phyloP scores from a whole-genome alignment of 2,329 filamentous ascomycete species.

The Phaeomoniella chlamydospora region DNA sequence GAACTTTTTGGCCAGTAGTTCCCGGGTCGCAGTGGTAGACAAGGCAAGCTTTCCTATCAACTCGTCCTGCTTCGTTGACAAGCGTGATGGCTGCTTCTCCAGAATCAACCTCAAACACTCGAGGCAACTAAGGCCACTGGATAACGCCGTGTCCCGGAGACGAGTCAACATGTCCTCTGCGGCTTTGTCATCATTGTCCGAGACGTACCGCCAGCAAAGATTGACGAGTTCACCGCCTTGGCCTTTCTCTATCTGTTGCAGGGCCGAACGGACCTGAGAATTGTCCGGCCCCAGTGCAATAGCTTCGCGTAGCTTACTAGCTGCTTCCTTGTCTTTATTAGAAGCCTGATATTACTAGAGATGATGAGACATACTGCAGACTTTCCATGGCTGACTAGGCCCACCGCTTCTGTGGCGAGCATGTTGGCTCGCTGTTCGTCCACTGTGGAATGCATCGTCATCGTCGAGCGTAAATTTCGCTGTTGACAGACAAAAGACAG shows the following conservation, averaged over 20 bases:
- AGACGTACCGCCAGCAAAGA: constrained; percentile 25
- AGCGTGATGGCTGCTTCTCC: constrained; percentile 16
- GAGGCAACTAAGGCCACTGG: constrained; percentile 7
- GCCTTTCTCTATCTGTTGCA: constrained; percentile 26
- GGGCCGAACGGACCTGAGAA: constrained; percentile 27
- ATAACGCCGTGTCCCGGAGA: background rate
- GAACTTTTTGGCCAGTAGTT: constrained; percentile 26
- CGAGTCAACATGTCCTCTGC: constrained; percentile 21
- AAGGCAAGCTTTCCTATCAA: constrained; percentile 30
- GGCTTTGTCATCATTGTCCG: constrained; percentile 22
- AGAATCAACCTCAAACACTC: constrained; percentile 28
- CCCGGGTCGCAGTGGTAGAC: constrained; percentile 25
- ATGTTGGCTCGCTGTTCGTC: constrained; percentile 29
- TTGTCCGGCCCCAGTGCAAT: constrained; percentile 29
- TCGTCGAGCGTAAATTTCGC: no score
- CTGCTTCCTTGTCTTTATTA: constrained; percentile 22
- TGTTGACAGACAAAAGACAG: no score
- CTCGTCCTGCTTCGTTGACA: constrained; percentile 27
- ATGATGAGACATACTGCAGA: constrained; percentile 22
- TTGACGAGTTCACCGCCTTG: constrained; percentile 21
- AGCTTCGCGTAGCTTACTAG: constrained; percentile 33
- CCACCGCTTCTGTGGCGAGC: constrained; percentile 30
- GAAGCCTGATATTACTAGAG: background rate
- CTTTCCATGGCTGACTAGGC: constrained; percentile 28
- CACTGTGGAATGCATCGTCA: constrained; percentile 5